Base-by-base conservation (phyloP, 106 monocot genomes). In the Allium cepa region DNA sequence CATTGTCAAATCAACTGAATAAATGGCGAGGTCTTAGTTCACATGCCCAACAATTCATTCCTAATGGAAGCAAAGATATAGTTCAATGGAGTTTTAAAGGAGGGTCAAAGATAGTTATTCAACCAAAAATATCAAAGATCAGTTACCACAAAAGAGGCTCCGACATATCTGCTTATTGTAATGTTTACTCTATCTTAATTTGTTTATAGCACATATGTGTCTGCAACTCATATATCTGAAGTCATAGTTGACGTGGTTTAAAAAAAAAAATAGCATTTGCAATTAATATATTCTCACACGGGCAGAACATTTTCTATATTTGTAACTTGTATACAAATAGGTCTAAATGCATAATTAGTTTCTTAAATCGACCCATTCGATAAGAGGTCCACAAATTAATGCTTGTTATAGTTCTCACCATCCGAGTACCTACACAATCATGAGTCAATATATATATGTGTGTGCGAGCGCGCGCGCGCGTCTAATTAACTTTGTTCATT, bases 71-170 rank as follows among this genome's bases (percentile, higher is more conserved):
- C 0, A 65, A 59, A 49, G 12, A 50, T 48, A 59, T 57, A 66
- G n/a, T 46, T 63, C 73, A 69, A 4, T 72, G 81, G 81, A 65
- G 67, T 47, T 85, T 85, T 63, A n/a, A 52, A 5, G 66, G 75
- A 49, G 78, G 81, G 22, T 74, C 81, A 50, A 72, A 8, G 49
- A 10, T 67, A 47, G n/a, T 15, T 10, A 10, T 56, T 17, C 57
- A 45, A 36, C 56, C 65, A 58, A 66, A 69, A 17, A 46, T 74
- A 73, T 47, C 57, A 57, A 72, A 55, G 60, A 69, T 49, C 17
- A 28, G 12, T 64, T 13, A 13, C 12, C n/a, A 46, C 18, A 52
- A 59, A 26, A 81, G 71, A 67, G 53, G 47, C 56, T 76, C 59
- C 49, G 49, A 26, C 15, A 49, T 67, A 15, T 79, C 86, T 17